These are phyloP conservation scores for Candida tunisiensis DNA, from an alignment of 1,139 yeast species.

Conservation along the genomic window DNA sequence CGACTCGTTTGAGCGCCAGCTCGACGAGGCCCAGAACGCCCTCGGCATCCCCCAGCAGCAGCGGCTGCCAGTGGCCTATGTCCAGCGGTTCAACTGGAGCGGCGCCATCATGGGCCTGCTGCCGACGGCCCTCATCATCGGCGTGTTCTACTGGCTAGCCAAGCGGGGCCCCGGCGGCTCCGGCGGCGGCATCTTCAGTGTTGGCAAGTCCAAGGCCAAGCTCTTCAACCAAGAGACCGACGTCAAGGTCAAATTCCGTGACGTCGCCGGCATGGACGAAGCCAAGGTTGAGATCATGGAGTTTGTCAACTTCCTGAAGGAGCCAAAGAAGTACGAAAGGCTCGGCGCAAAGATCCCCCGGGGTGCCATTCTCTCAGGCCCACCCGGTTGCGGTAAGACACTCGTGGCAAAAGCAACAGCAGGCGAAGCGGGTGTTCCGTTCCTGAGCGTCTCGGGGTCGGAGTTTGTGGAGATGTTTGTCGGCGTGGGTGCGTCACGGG, in stretches of 20 bases:
- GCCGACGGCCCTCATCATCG: constrained; percentile 72
- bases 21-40: constrained; percentile 59
- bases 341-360: constrained; percentile 95
- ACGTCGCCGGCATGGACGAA: constrained; percentile 95
- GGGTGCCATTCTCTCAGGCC: constrained; percentile 94
- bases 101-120: constrained; percentile 55
- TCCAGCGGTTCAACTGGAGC: constrained; percentile 46
- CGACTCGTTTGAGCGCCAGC: constrained; percentile 75
- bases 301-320: constrained; percentile 80
- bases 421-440: constrained; percentile 97
- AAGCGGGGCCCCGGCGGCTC: constrained; percentile 37
- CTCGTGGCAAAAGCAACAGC: constrained; percentile 97
- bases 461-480: constrained; percentile 98
- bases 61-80: constrained; percentile 72
- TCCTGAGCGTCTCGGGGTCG: constrained; percentile 90
- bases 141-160: constrained; percentile 57
- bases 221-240: constrained; percentile 85
- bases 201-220: constrained; percentile 83
- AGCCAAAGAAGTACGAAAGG: constrained; percentile 77
- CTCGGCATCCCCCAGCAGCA: constrained; percentile 43
- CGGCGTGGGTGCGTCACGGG: constrained; percentile 97
- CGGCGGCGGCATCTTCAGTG: constrained; percentile 30
- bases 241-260: constrained; percentile 72
- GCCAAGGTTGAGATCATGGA: constrained; percentile 98
- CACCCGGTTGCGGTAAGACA: constrained; percentile 99